Evolutionary conservation across 176 grass and related monocot genomes (phyloP).

Genomic region (Lolium rigidum): DNA sequence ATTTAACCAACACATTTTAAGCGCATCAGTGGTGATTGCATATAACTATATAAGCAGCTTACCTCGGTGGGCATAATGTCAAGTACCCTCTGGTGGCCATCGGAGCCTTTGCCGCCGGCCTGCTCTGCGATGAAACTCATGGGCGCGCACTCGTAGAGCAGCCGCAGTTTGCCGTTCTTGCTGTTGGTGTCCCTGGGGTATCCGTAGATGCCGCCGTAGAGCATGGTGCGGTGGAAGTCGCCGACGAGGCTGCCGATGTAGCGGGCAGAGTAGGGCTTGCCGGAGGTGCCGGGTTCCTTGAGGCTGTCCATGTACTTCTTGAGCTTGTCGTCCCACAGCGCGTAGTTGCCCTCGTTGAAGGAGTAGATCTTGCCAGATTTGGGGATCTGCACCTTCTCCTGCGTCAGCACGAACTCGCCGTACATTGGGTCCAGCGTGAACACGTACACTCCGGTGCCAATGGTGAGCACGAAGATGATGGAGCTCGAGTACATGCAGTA

Average conservation of each 20-base stretch:
- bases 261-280: slow-evolving; percentile 96
- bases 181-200: slow-evolving; percentile 93
- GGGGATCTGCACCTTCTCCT: slow-evolving; percentile 90
- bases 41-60: not conserved
- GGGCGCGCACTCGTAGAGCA: slow-evolving; percentile 98
- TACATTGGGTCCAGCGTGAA: slow-evolving; percentile 99
- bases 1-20: not conserved
- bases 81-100: slow-evolving; percentile 86
- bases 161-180: slow-evolving; percentile 96
- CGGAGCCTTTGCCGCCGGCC: slow-evolving; percentile 93
- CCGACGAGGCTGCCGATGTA: slow-evolving; percentile 99
- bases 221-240: slow-evolving; percentile 95
- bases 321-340: slow-evolving; percentile 96
- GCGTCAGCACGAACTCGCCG: slow-evolving; percentile 97
- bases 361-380: slow-evolving; percentile 88
- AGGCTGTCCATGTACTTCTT: slow-evolving; percentile 96
- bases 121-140: slow-evolving; percentile 99
- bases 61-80: slow-evolving; percentile 90
- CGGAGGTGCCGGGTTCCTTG: slow-evolving; percentile 85
- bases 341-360: slow-evolving; percentile 98
- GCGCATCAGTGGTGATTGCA: not conserved
- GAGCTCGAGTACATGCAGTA: slow-evolving; percentile 99
- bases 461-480: slow-evolving; percentile 92
- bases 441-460: slow-evolving; percentile 88
- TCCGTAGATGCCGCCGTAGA: slow-evolving; percentile 98